Evolutionary conservation across 106 monocot species (phyloP).

Genomic region (Dendrobium chrysotoxum): DNA sequence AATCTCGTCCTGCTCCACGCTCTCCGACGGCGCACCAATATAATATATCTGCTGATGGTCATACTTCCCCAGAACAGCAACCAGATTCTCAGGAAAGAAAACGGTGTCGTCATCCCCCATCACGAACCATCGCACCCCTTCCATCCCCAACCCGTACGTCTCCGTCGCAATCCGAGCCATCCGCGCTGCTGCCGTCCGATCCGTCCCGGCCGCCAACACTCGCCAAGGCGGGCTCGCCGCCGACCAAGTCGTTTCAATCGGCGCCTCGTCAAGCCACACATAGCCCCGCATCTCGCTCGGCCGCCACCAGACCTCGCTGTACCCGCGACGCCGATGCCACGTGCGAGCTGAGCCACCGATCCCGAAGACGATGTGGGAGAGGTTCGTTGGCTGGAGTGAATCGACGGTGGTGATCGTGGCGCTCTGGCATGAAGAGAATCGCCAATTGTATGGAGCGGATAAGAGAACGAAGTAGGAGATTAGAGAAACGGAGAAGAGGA

Average conservation of each 20-base stretch:
- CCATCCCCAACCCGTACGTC: constrained; percentile 13
- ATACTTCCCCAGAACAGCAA: constrained; percentile 58
- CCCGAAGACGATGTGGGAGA: constrained; percentile 75
- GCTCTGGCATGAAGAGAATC: neutral
- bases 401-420: neutral
- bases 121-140: constrained; percentile 64
- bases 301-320: constrained; percentile 77
- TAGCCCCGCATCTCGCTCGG: constrained; percentile 36
- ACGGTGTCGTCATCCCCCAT: constrained; percentile 97
- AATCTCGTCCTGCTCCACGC: constrained; percentile 68
- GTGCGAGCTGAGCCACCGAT: constrained; percentile 54
- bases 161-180: constrained; percentile 64
- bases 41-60: constrained; percentile 74
- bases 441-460: constrained; percentile 1
- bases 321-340: constrained; percentile 45
- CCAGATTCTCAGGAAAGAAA: constrained; percentile 77
- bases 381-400: constrained; percentile 17
- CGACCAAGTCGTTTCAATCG: constrained; percentile 15
- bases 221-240: constrained; percentile 44
- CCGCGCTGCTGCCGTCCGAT: constrained; percentile 48
- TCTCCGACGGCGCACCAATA: constrained; percentile 70
- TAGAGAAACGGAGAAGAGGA: constrained; percentile 28
- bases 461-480: constrained; percentile 29
- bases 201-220: constrained; percentile 31
- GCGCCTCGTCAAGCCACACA: constrained; percentile 65